These are phyloP conservation scores for Thielaviopsis punctulata DNA, from an alignment of 2,329 filamentous ascomycete genomes.

Conservation along the genomic window DNA sequence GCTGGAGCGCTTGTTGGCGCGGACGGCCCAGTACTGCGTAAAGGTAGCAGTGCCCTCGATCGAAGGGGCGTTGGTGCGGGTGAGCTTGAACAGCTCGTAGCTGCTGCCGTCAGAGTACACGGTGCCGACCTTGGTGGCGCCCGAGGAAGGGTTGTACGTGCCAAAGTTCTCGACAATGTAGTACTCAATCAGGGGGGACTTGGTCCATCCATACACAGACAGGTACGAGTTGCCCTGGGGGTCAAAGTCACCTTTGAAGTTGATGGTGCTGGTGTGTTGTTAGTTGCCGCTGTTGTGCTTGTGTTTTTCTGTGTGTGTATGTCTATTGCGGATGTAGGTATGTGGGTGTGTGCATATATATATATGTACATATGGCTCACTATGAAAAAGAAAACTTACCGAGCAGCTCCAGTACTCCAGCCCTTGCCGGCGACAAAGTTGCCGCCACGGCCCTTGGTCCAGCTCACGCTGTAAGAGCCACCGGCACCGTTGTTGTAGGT, in stretches of 20 bases:
- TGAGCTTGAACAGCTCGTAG: conserved; percentile 23
- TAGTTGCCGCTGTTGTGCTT: too few species aligned
- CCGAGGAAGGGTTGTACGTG: conserved; percentile 21
- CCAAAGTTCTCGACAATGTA: conserved; percentile 24
- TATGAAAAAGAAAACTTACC: conserved; percentile 19
- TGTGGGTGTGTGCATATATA: too few species aligned
- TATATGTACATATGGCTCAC: neutral
- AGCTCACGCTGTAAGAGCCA: conserved; percentile 28
- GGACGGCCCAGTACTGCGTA: conserved; percentile 36
- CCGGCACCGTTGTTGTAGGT: conserved; percentile 27
- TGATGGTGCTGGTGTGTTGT: conserved; percentile 14
- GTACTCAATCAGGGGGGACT: conserved; percentile 21
- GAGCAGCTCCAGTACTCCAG: conserved; percentile 34
- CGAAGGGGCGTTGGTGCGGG: conserved; percentile 26
- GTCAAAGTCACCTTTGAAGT: conserved; percentile 18
- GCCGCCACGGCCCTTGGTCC: conserved; percentile 23
- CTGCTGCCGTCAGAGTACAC: conserved; percentile 21
- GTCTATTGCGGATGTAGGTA: too few species aligned
- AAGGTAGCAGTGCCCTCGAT: conserved; percentile 33
- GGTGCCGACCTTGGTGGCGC: conserved; percentile 19
- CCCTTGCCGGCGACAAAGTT: conserved; percentile 43
- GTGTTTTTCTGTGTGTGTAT: too few species aligned
- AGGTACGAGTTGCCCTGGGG: conserved; percentile 21
- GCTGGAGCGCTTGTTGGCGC: conserved; percentile 29
- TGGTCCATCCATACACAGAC: conserved; percentile 24